Evolutionary conservation across 148 eudicot genomes (phyloP).

Genomic region (Dianthus caryophyllus): DNA sequence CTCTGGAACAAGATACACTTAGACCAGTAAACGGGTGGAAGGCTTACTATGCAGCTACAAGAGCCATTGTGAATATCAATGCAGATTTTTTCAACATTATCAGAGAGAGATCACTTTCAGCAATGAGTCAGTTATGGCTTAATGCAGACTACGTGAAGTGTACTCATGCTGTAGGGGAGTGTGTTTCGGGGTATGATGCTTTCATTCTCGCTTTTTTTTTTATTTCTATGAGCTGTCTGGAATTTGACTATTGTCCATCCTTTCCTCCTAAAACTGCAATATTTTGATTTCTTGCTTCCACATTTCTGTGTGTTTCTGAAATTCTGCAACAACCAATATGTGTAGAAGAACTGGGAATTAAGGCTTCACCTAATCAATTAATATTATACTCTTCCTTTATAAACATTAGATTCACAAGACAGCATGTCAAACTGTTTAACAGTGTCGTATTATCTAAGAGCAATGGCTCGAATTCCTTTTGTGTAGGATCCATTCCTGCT

Average conservation of each 20-base stretch:
- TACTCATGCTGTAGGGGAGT: conserved; percentile 74
- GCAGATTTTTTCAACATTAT: conserved; percentile 73
- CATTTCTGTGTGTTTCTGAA: too few relatives aligned
- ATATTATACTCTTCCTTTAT: too few relatives aligned
- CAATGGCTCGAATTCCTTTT: too few relatives aligned
- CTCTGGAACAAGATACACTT: conserved; percentile 71
- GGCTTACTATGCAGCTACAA: conserved; percentile 97
- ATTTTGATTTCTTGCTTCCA: too few relatives aligned
- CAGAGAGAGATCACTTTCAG: conserved; percentile 69
- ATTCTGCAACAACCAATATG: too few relatives aligned
- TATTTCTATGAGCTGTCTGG: not conserved
- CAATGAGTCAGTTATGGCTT: conserved; percentile 90
- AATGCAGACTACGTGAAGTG: conserved; percentile 94
- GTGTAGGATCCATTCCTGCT: too few relatives aligned
- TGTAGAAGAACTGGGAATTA: too few relatives aligned
- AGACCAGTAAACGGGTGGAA: conserved; percentile 92
- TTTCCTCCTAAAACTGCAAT: not conserved
- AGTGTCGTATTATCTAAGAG: too few relatives aligned
- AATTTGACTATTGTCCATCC: not conserved
- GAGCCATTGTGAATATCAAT: conserved; percentile 77
- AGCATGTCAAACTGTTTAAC: too few relatives aligned
- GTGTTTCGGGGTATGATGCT: conserved; percentile 64
- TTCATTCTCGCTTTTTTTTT: not conserved
- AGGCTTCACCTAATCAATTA: too few relatives aligned
- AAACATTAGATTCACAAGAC: too few relatives aligned